Base-by-base conservation (phyloP, 768 basidiomycete genomes). In the Daedaleopsis sinensis region DNA sequence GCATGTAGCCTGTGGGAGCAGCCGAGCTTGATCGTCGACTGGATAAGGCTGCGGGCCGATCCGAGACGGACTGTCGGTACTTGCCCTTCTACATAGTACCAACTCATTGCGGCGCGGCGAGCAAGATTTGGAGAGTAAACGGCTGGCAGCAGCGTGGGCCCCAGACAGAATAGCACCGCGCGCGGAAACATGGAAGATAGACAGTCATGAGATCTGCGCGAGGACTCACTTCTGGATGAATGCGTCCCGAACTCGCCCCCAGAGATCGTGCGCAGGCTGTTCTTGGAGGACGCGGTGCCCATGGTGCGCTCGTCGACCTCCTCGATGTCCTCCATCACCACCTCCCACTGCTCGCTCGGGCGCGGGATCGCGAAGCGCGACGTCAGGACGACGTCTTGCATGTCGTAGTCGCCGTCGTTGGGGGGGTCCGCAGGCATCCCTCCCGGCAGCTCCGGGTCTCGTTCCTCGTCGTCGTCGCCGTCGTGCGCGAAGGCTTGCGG, bases 291-390 rank as follows among this genome's bases (percentile, higher is more conserved):
- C 11, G 86, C 69, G 0, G 80, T 85, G 36, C 46, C 81, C 79
- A 69, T 80, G 37, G 78, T 81, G 42, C 70, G 70, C 63, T 90
- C 89, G 38, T 89, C 87, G 18, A 79, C 73, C 59, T 93, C 91
- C 53, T 83, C 77, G 39, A 90, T 93, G 60, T 84, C 84, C 56
- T 93, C 91, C 87, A 93, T 92, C n/a, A 93, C 84, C 61, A 93
- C 77, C 69, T 91, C 90, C 91, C 93, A 93, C 67, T 89, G 87
- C 67, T 91, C 89, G 68, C 90, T 90, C 0, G 89, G 88, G 46
- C 89, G 81, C 11, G 85, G 76, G 60, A 78, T 69, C 42, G 49
- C 46, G 46, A 58, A 59, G 42, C 51, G 62, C 19, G 57, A 56
- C 32, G 59, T 61, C 10, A 61, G 50, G 16, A 61, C 47, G 4